Evolutionary conservation across 352 stramenopile species (phyloP), one percentile per base, ranked within the genome.

Genomic region (Phytophthora pinifolia): DNA sequence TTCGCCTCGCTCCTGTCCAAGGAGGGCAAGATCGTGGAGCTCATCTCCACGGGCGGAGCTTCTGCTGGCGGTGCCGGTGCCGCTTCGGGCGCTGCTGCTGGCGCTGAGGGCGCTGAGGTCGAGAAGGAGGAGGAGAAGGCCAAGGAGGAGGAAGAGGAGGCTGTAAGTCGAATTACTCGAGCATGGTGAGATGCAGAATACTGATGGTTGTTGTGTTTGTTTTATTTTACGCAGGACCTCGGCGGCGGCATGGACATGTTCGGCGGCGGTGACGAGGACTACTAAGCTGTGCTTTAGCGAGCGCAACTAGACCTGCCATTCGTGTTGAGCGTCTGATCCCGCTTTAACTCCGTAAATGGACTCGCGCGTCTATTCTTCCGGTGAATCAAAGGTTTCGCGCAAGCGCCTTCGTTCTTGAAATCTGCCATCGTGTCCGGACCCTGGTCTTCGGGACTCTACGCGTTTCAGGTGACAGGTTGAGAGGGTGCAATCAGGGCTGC

Each of bases 231-330:
- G 34, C 58, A 79, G 64, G 76, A 87, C 68, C 38, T 87, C n/a
- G 76, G 74, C 51, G 74, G 68, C 54, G 76, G 69, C 62, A 87
- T 87, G 74, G 76, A 86, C 59, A 86, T 86, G 76, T 86, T 86
- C 67, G 76, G 76, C 57, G 59, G 46, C 4, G 71, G 67, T n/a
- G n/a, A n/a, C 52, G 64, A 66, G 38, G 76, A 87, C 74, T 87
- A 85, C 69, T 86, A 86, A 76, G 62, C 55, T 60, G 62, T 58
- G 36, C 53, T 47, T 52, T 59, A 48, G 55, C 9, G 15, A 59
- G 41, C 38, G 52, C 54, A 45, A 63, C 49, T 65, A 79, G 64
- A 70, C 59, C 35, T 50, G 43, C 35, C 58, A 65, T 55, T 45
- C 41, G 35, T 46, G 56, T 38, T 53, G 55, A 79, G 30, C 63